Conservation (phyloP, 1,284 basidiomycete species). For the Anthracocystis setariae region DNA sequence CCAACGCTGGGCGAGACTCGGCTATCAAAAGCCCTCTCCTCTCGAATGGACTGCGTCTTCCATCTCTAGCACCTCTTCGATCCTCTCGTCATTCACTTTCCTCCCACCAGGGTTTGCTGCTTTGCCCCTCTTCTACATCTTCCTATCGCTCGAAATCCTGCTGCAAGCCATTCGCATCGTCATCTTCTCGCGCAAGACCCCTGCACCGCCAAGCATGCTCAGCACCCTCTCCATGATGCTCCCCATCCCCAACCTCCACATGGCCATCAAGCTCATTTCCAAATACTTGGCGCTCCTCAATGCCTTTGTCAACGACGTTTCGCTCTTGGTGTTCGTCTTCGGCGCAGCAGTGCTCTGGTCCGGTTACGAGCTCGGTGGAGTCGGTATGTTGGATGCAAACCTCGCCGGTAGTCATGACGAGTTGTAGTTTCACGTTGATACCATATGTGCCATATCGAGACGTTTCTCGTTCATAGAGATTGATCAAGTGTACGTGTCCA, state of each 20-base stretch:
- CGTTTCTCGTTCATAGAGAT: no score
- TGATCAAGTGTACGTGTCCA: no score
- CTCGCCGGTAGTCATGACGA: constrained; percentile 23
- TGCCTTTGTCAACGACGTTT: constrained; percentile 49
- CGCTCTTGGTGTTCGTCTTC: constrained; percentile 56
- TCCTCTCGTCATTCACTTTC: constrained; percentile 2
- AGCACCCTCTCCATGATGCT: constrained; percentile 29
- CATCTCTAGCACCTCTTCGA: not conserved
- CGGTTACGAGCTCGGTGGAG: constrained; percentile 25
- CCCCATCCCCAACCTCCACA: constrained; percentile 37
- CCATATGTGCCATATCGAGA: not conserved
- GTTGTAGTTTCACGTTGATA: constrained; percentile 9
- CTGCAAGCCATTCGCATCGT: constrained; percentile 57
- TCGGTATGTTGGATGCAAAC: constrained; percentile 20
- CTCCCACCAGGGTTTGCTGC: constrained; percentile 2
- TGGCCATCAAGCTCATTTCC: constrained; percentile 20
- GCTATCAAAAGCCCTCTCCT: constrained; percentile 36
- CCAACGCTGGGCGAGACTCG: constrained; percentile 56
- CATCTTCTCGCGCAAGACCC: constrained; percentile 36
- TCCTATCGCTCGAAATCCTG: constrained; percentile 57
- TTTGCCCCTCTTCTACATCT: constrained; percentile 64
- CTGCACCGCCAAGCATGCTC: constrained; percentile 35
- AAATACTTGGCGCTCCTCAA: constrained; percentile 43
- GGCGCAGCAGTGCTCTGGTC: constrained; percentile 48
- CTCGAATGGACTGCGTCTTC: constrained; percentile 25